A percentile compares a stretch with the other conserved stretches of the same genome.
Conservation (phyloP, 2,329 filamentous ascomycete species). For the Dactylonectria estremocensis region DNA sequence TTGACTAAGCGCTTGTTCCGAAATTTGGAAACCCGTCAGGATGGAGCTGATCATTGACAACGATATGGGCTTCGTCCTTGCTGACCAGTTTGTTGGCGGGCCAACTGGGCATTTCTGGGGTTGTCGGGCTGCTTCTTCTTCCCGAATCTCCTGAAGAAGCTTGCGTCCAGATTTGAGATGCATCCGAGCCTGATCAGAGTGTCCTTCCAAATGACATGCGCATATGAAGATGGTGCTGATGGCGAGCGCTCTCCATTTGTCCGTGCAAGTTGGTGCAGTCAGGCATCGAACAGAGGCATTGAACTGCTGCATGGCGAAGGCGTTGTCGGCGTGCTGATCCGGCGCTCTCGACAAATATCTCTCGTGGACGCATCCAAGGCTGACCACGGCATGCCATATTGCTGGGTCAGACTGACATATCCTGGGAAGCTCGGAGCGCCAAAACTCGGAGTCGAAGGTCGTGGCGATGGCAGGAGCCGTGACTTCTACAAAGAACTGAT, state of each 20-base stretch:
- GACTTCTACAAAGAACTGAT: constrained; percentile 19
- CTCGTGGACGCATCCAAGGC: constrained; percentile 27
- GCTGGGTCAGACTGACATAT: constrained; percentile 25
- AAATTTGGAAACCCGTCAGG: constrained; percentile 7
- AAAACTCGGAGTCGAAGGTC: constrained; percentile 25
- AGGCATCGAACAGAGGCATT: constrained; percentile 14
- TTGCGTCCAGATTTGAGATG: constrained; percentile 26
- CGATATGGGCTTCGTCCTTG: background rate
- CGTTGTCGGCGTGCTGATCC: background rate
- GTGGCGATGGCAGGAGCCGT: constrained; percentile 20
- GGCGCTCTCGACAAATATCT: background rate
- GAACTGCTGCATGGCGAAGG: constrained; percentile 22
- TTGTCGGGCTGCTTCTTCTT: background rate
- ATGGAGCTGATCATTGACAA: constrained; percentile 12
- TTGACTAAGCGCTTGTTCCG: background rate
- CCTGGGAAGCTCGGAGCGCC: constrained; percentile 14
- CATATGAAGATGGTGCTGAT: constrained; percentile 25
- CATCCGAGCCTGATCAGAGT: constrained; percentile 18
- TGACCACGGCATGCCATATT: constrained; percentile 34
- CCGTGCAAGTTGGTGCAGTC: constrained; percentile 5
- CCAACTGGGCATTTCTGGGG: background rate
- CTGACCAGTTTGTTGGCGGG: background rate
- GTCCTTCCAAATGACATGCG: constrained; percentile 25
- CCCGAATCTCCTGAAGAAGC: constrained; percentile 12
- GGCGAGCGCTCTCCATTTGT: constrained; percentile 30